Evolutionary conservation across 495 filamentous ascomycete genomes (phyloP).

Genomic region (Thermothielavioides terrestris): DNA sequence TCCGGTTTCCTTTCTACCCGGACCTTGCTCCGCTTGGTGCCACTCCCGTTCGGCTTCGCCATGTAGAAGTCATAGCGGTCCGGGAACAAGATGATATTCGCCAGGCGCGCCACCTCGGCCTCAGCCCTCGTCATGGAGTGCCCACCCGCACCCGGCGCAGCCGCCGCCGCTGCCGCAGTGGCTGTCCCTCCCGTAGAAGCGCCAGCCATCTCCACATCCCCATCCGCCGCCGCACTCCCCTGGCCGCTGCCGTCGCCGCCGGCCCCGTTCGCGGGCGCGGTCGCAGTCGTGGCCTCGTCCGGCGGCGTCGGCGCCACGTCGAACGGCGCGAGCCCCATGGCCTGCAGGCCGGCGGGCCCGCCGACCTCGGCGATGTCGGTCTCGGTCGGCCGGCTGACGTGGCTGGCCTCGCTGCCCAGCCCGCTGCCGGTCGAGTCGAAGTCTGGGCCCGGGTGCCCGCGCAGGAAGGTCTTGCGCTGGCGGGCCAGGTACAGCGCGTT

Average conservation of each 20-base stretch:
- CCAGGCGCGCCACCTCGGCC: conserved; percentile 40
- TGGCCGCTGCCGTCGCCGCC: background rate
- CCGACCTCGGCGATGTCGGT: conserved; percentile 40
- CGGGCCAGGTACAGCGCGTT: conserved; percentile 69
- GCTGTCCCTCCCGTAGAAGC: too few species aligned
- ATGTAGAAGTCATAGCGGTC: conserved; percentile 45
- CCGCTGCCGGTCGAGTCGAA: conserved; percentile 50
- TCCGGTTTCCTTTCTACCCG: background rate
- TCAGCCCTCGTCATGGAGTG: conserved; percentile 31
- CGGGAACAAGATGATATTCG: conserved; percentile 44
- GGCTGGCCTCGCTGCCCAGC: conserved; percentile 38
- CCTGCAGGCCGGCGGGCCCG: conserved; percentile 36
- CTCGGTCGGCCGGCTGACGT: conserved; percentile 35
- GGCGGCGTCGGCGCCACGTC: conserved; percentile 28
- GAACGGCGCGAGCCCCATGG: conserved; percentile 43
- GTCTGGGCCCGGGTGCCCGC: conserved; percentile 60
- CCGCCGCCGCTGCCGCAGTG: too few species aligned
- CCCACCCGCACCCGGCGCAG: too few species aligned
- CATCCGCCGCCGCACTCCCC: conserved; percentile 1
- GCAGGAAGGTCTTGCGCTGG: conserved; percentile 63
- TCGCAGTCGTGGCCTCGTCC: background rate
- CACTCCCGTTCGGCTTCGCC: conserved; percentile 10
- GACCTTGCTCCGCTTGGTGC: conserved; percentile 7
- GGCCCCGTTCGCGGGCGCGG: background rate
- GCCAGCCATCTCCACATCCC: conserved; percentile 19